phyloP scores from a whole-genome alignment of 202 grass and related monocot species.

The Setaria italica region DNA sequence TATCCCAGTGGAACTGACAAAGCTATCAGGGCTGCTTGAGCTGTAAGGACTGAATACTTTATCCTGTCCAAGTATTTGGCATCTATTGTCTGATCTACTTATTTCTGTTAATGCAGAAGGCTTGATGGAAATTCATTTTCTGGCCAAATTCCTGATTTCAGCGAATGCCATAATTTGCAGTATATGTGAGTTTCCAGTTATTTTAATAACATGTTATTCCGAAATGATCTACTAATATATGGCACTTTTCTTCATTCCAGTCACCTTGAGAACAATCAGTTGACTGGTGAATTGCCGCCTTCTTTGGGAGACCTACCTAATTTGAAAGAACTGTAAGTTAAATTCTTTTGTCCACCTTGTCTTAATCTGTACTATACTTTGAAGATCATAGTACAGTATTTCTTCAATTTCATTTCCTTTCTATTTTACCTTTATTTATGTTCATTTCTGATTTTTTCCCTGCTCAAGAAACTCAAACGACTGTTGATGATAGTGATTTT shows the following conservation, averaged over 20 bases:
- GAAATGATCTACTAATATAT: slow-evolving; percentile 42
- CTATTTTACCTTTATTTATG: background rate
- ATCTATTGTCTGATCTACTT: slow-evolving; percentile 37
- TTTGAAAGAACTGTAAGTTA: slow-evolving; percentile 91
- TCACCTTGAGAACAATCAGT: slow-evolving; percentile 94
- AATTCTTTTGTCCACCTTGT: slow-evolving; percentile 4
- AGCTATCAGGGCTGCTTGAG: slow-evolving; percentile 72
- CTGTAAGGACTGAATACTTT: slow-evolving; percentile 67
- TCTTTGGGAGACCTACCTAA: slow-evolving; percentile 74
- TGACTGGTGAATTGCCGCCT: slow-evolving; percentile 74
- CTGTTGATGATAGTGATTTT: background rate
- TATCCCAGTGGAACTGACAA: slow-evolving; percentile 83
- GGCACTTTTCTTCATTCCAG: slow-evolving; percentile 48
- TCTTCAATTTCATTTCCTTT: slow-evolving; percentile 21
- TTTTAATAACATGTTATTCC: slow-evolving; percentile 24
- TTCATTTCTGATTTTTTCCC: background rate
- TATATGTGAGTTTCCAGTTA: slow-evolving; percentile 66
- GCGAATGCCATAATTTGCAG: slow-evolving; percentile 72
- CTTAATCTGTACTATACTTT: slow-evolving; percentile 8
- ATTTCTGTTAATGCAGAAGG: slow-evolving; percentile 53
- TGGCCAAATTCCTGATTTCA: slow-evolving; percentile 91
- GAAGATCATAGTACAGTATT: background rate
- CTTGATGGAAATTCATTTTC: slow-evolving; percentile 86
- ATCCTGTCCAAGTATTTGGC: slow-evolving; percentile 14
- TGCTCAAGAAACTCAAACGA: background rate